Evolutionary conservation across 2,329 filamentous ascomycete genomes (phyloP).

Genomic region (Trichoderma arundinaceum): DNA sequence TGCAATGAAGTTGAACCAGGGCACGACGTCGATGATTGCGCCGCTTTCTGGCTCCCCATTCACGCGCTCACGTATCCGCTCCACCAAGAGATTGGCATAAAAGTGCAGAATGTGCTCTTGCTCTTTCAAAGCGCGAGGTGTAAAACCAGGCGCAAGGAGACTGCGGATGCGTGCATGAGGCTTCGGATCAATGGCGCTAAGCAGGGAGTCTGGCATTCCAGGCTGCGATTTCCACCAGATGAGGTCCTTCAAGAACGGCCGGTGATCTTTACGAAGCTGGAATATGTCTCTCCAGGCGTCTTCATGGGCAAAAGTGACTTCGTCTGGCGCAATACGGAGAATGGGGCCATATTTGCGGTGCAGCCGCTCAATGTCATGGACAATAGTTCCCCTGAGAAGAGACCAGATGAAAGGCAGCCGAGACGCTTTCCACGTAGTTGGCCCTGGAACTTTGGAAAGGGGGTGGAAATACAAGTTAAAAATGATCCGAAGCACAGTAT

Average conservation of each 20-base stretch:
- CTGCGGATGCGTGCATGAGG: constrained; percentile 35
- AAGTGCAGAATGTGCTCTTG: constrained; percentile 40
- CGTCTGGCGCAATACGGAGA: constrained; percentile 28
- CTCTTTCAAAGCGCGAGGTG: constrained; percentile 36
- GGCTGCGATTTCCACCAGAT: constrained; percentile 40
- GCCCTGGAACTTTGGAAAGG: constrained; percentile 20
- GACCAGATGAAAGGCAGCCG: constrained; percentile 13
- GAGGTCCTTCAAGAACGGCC: constrained; percentile 40
- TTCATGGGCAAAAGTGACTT: constrained; percentile 24
- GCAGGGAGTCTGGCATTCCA: constrained; percentile 34
- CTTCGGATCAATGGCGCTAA: constrained; percentile 40
- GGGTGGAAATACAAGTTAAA: constrained; percentile 27
- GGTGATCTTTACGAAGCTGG: constrained; percentile 8
- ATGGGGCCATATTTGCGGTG: constrained; percentile 28
- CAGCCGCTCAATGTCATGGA: constrained; percentile 7
- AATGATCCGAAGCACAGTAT: constrained; percentile 11
- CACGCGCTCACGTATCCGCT: constrained; percentile 33
- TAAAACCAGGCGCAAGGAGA: constrained; percentile 16
- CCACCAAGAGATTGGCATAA: constrained; percentile 40
- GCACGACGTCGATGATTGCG: constrained; percentile 31
- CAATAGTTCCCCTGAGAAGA: constrained; percentile 20
- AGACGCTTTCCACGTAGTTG: constrained; percentile 8
- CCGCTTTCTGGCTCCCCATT: constrained; percentile 28
- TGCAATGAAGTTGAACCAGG: constrained; percentile 41
- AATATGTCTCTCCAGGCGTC: constrained; percentile 21